phyloP scores from a whole-genome alignment of 78 protist genomes.

The Emiliania huxleyi region DNA sequence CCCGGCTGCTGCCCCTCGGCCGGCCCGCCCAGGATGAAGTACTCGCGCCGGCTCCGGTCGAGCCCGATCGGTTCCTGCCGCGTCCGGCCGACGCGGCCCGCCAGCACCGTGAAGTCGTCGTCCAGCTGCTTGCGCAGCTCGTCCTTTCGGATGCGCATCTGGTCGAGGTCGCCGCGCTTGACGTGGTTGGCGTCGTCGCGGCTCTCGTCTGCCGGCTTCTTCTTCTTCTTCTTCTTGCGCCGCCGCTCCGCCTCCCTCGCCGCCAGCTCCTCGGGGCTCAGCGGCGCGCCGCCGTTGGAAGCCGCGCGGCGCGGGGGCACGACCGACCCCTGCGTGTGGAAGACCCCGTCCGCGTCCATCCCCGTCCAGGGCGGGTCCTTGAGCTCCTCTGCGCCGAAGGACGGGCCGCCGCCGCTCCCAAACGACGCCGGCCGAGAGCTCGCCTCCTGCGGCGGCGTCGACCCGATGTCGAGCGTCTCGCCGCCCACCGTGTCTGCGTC shows the following conservation, averaged over 20 bases:
- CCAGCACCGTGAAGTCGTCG: background rate
- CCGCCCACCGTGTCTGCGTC: no score
- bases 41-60: background rate
- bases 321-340: background rate
- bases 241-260: background rate
- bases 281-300: no score
- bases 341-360: no score
- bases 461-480: no score
- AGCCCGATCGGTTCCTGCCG: background rate
- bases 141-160: background rate
- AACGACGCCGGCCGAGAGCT: no score
- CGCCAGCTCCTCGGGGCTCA: no score
- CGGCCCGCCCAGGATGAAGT: background rate
- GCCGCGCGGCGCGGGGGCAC: no score
- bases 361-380: no score
- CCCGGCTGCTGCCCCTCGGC: background rate
- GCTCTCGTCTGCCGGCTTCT: background rate
- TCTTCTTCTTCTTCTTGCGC: background rate
- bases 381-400: no score
- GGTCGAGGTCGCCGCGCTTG: conserved; percentile 7
- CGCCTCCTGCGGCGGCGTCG: no score
- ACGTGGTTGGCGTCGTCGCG: background rate
- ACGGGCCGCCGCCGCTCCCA: no score
- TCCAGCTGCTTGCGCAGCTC: conserved; percentile 18
- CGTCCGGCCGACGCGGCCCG: background rate